Evolutionary conservation across 2,329 filamentous ascomycete genomes (phyloP).

Genomic region (Neophaeococcomyces aloes): DNA sequence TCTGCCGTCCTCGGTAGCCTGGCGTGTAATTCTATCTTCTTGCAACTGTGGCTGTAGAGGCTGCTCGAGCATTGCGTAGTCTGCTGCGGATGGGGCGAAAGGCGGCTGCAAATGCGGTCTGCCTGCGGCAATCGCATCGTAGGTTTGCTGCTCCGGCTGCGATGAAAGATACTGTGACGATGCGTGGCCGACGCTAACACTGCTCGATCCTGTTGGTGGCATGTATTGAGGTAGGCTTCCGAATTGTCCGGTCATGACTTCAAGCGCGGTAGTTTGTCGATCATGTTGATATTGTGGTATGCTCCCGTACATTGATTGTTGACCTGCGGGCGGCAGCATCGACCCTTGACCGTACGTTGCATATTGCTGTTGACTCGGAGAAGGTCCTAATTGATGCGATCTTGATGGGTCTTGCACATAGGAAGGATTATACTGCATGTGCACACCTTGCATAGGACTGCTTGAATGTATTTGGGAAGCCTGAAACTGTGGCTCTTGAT

Average conservation of each 20-base stretch:
- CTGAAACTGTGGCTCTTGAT: slow-evolving; percentile 45
- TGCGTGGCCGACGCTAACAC: slow-evolving; percentile 47
- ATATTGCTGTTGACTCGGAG: slow-evolving; percentile 41
- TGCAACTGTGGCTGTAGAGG: slow-evolving; percentile 23
- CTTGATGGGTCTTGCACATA: slow-evolving; percentile 44
- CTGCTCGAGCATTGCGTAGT: slow-evolving; percentile 32
- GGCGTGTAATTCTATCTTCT: slow-evolving; percentile 30
- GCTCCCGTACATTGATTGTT: slow-evolving; percentile 59
- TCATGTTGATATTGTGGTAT: slow-evolving; percentile 57
- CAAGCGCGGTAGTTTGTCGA: slow-evolving; percentile 63
- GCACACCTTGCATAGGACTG: slow-evolving; percentile 37
- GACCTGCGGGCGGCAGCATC: slow-evolving; percentile 53
- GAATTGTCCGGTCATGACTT: slow-evolving; percentile 61
- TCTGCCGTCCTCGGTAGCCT: slow-evolving; percentile 57
- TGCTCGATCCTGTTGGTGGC: slow-evolving; percentile 52
- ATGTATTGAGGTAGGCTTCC: slow-evolving; percentile 60
- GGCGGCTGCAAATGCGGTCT: slow-evolving; percentile 41
- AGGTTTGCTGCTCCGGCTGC: slow-evolving; percentile 46
- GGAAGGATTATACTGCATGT: slow-evolving; percentile 57
- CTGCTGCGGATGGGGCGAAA: slow-evolving; percentile 44
- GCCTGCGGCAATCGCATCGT: slow-evolving; percentile 50
- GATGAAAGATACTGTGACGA: slow-evolving; percentile 56
- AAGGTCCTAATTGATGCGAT: slow-evolving; percentile 22
- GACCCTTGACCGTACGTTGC: slow-evolving; percentile 51
- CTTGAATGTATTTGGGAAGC: slow-evolving; percentile 42